phyloP scores from a whole-genome alignment of 2,329 filamentous ascomycete species.

The Epichloe glyceriae region DNA sequence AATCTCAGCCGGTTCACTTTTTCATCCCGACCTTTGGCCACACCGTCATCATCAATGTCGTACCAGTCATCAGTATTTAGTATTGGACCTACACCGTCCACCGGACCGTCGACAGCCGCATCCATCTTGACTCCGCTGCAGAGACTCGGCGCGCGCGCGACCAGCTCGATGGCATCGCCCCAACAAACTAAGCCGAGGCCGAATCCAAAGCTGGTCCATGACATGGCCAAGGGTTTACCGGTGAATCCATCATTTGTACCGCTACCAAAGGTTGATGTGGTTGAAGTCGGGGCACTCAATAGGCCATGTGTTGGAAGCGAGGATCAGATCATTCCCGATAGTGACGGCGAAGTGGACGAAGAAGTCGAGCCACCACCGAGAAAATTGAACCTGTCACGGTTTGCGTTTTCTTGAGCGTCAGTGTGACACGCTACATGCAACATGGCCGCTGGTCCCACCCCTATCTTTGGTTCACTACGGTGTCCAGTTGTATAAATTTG shows the following conservation, averaged over 20 bases:
- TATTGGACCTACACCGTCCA: constrained; percentile 24
- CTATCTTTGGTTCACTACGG: not conserved
- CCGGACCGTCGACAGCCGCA: constrained; percentile 28
- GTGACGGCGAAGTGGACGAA: constrained; percentile 33
- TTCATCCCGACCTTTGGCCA: constrained; percentile 15
- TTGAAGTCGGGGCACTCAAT: constrained; percentile 40
- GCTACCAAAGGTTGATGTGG: constrained; percentile 39
- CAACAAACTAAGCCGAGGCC: constrained; percentile 17
- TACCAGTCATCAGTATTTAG: constrained; percentile 24
- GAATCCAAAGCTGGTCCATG: constrained; percentile 12
- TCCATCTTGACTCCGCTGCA: constrained; percentile 39
- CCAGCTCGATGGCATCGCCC: constrained; percentile 15
- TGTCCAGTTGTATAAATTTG: not conserved
- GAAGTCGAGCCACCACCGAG: constrained; percentile 20
- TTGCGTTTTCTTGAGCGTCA: constrained; percentile 24
- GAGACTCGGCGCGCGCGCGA: constrained; percentile 35
- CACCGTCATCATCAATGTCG: constrained; percentile 23
- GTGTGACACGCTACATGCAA: not conserved
- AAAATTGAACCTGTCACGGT: constrained; percentile 35
- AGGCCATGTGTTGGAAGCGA: constrained; percentile 35
- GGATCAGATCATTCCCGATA: constrained; percentile 41
- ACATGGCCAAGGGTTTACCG: constrained; percentile 23
- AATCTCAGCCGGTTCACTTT: constrained; percentile 23
- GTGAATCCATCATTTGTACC: constrained; percentile 43
- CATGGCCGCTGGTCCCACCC: not conserved